Conservation (phyloP, 148 eudicot species). For the Diospyros kaki region DNA sequence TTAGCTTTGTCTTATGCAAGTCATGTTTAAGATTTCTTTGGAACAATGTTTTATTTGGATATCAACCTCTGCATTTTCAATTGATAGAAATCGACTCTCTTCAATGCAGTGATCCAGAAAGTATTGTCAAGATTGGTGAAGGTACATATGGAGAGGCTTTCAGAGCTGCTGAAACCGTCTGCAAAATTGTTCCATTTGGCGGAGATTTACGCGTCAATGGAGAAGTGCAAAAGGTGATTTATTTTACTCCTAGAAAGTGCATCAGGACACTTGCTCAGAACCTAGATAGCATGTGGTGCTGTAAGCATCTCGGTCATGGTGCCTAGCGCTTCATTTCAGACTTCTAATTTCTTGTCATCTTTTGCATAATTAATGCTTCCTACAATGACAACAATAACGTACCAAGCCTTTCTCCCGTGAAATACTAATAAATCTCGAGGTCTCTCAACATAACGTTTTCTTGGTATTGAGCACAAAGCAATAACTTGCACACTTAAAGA, state of each 20-base stretch:
- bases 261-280: background rate
- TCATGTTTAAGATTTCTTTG: background rate
- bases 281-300: background rate
- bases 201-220: constrained; percentile 87
- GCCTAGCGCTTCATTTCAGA: background rate
- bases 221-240: constrained; percentile 83
- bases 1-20: background rate
- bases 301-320: background rate
- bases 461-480: background rate
- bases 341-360: background rate
- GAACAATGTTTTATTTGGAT: background rate
- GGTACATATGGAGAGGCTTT: constrained; percentile 98
- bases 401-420: background rate
- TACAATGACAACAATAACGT: too few species aligned
- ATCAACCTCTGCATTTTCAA: background rate
- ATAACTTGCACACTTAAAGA: background rate
- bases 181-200: constrained; percentile 90
- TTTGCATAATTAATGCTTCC: background rate
- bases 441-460: background rate
- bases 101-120: constrained; percentile 51
- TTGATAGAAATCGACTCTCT: constrained; percentile 18
- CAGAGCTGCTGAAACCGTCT: constrained; percentile 66
- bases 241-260: background rate
- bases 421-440: background rate
- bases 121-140: constrained; percentile 82